Conservation (phyloP, 768 basidiomycete genomes). For the Boletus vermiculosoides region DNA sequence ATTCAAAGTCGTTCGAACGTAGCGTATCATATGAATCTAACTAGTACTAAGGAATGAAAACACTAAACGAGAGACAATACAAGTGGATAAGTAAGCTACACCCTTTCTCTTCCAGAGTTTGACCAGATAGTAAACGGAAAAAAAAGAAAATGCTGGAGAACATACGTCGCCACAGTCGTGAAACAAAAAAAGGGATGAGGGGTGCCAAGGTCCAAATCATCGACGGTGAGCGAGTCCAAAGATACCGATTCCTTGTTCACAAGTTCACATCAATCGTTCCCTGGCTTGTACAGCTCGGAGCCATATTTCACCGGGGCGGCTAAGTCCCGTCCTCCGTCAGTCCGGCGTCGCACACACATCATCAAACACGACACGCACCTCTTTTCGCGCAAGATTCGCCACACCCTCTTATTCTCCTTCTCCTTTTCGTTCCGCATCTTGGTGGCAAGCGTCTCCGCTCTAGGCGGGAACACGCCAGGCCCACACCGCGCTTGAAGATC, state of each 20-base stretch:
- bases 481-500: constrained; percentile 77
- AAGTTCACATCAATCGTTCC: constrained; percentile 52
- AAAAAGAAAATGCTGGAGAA: not conserved
- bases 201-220: constrained; percentile 3
- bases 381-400: constrained; percentile 72
- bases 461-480: constrained; percentile 61
- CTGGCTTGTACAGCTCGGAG: constrained; percentile 58
- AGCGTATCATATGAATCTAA: not conserved
- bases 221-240: not conserved
- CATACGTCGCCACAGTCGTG: constrained; percentile 9
- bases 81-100: constrained; percentile 22
- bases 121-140: not conserved
- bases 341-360: not conserved
- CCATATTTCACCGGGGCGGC: constrained; percentile 30
- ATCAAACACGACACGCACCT: constrained; percentile 47
- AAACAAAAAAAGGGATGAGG: not conserved
- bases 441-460: constrained; percentile 40
- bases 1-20: constrained; percentile 2
- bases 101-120: constrained; percentile 12
- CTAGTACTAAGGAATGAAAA: constrained; percentile 13
- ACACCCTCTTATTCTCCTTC: constrained; percentile 53
- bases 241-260: not conserved
- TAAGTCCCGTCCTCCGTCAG: constrained; percentile 6
- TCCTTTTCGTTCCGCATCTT: constrained; percentile 38
- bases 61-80: constrained; percentile 15